phyloP scores from a whole-genome alignment of 2,329 filamentous ascomycete genomes.

The Verruconis gallopava region DNA sequence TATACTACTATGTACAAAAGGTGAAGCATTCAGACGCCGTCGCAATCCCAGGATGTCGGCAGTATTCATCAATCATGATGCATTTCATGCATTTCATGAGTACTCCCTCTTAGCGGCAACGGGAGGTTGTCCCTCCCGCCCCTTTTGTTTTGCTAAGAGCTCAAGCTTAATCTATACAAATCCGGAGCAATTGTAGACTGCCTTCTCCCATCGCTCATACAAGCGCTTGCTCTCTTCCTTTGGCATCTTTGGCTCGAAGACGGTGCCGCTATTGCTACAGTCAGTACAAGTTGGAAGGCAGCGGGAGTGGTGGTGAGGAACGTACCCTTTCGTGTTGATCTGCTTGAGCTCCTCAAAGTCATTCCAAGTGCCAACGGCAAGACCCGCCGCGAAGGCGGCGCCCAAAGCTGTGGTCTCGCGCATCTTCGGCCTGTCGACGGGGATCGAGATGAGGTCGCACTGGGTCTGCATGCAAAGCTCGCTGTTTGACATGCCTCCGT shows the following conservation, averaged over 20 bases:
- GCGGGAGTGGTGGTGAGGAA: neutral
- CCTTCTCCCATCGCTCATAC: slow-evolving; percentile 62
- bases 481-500: slow-evolving; percentile 81
- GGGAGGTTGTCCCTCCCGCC: no score
- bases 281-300: slow-evolving; percentile 31
- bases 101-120: no score
- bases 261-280: slow-evolving; percentile 34
- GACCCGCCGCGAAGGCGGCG: slow-evolving; percentile 79
- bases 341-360: slow-evolving; percentile 59
- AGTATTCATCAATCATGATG: no score
- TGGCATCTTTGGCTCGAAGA: slow-evolving; percentile 57
- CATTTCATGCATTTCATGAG: no score
- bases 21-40: no score
- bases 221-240: slow-evolving; percentile 45
- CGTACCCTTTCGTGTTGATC: slow-evolving; percentile 53
- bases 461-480: slow-evolving; percentile 87
- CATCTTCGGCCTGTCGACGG: slow-evolving; percentile 75
- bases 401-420: slow-evolving; percentile 81
- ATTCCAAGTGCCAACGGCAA: slow-evolving; percentile 69
- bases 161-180: slow-evolving; percentile 22
- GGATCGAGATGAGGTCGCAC: slow-evolving; percentile 73
- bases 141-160: neutral
- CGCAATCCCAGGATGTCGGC: no score
- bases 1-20: no score
- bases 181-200: slow-evolving; percentile 65